phyloP scores from a whole-genome alignment of 371 early-diverging fungal genomes.

The Rhizopus microsporus region DNA sequence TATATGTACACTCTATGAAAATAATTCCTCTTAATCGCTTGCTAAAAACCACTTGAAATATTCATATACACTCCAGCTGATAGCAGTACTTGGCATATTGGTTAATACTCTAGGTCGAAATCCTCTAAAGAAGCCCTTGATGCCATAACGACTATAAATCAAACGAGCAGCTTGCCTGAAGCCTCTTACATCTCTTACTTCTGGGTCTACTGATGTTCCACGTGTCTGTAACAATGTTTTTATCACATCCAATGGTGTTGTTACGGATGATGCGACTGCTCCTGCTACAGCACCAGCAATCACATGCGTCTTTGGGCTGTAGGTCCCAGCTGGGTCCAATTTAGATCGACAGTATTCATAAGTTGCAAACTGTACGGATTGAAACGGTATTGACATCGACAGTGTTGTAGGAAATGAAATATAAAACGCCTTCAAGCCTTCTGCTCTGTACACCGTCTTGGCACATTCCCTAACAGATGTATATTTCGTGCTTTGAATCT shows the following conservation, averaged over 20 bases:
- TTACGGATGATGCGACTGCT: conserved; percentile 80
- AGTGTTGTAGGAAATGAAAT: conserved; percentile 94
- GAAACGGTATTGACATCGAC: conserved; percentile 93
- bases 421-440: conserved; percentile 90
- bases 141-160: conserved; percentile 74
- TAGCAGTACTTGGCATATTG: conserved; percentile 91
- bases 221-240: conserved; percentile 92
- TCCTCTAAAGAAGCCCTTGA: conserved; percentile 79
- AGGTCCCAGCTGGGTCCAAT: conserved; percentile 74
- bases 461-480: conserved; percentile 74
- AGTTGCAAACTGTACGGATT: conserved; percentile 88
- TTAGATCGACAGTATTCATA: conserved; percentile 80
- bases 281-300: conserved; percentile 90
- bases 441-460: conserved; percentile 60
- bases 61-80: conserved; percentile 91
- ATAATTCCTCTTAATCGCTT: conserved; percentile 4
- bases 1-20: conserved; percentile 11
- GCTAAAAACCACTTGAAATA: conserved; percentile 76
- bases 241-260: conserved; percentile 91
- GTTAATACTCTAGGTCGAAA: conserved; percentile 75
- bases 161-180: conserved; percentile 72
- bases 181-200: conserved; percentile 68
- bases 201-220: conserved; percentile 66
- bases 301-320: conserved; percentile 82
- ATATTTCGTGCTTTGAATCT: conserved; percentile 72